Evolutionary conservation across 805 yeast genomes (phyloP), one percentile per base, ranked within the genome.

Genomic region (Hemisphaericaspora nanyangensis): DNA sequence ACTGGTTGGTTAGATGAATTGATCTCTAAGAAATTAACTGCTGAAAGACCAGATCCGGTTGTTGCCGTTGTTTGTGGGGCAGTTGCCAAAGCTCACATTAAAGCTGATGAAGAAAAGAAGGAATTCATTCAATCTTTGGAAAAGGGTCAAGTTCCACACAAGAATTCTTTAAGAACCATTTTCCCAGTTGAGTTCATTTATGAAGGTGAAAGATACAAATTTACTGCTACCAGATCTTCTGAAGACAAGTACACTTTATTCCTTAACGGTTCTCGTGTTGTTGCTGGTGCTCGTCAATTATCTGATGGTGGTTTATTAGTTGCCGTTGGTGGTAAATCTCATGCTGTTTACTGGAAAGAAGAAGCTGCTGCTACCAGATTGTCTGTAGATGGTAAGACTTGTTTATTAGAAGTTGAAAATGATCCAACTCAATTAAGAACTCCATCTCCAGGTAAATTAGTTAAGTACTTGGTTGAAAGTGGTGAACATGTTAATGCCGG

Each of bases 1-100:
- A 93, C 99, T 42, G 98, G 98, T 40, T 93, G 99, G 99, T 79
- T 93, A 57, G 99, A 93, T 65, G 98, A 91, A 65, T 78, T 93
- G 56, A 93, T 93, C 55, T 74, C 95, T 44, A 86, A 87, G 65
- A 89, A 85, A 55, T 79, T 95, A 63, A 93, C 99, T 29, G 95
- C 96, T 29, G 97, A 93, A 68, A 82, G 97, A 66, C 99, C 99
- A 30, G 97, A 95, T 63, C 79, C 89, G 32, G 76, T 79, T 37
- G 60, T 90, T 43, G 98, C 99, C 25, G 93, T 91, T 36, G 76
- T 93, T 40, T 90, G 97, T 68, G 99, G 99, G 67, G 99, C 99
- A 37, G 95, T 86, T 16, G 83, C 97, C n/a, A 88, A 86, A 63
- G 96, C 98, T 26, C 89, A 84, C 63, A 72, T 86, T 39, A 83